Evolutionary conservation across 2,329 filamentous ascomycete species (phyloP), one percentile per base, ranked within the genome.

Genomic region (Arthroderma sp.): DNA sequence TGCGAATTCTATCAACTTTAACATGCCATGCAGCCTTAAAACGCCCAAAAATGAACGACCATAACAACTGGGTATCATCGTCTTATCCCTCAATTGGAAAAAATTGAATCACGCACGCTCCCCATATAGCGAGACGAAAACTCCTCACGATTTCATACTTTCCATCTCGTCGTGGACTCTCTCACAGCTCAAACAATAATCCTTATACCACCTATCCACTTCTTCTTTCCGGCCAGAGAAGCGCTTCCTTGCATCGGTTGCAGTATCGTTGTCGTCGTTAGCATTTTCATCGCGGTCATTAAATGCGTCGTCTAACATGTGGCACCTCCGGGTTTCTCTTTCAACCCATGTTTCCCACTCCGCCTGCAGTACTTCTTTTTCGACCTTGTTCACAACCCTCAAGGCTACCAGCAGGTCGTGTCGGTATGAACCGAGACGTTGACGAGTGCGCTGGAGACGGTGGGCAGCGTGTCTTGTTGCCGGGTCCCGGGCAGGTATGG

Each of bases 331-430:
- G 51, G 79, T 81, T 66, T 98, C 91, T 53, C 85, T 82, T 3
- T 75, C 65, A 29, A 96, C 73, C 88, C 89, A 98, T 51, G 85
- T 84, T 66, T 94, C 88, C 82, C 87, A 98, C 62, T 95, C 89
- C 0, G 83, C 82, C 56, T 79, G 76, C 44, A 96, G 65, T 61
- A 94, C 81, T 62, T 95, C 87, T 47, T 76, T 74, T 69, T 96
- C 91, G 29, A 96, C 79, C 46, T 75, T 82, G 64, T 96, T 95
- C 49, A 96, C 81, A 2, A 95, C 77, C 4, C 88, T 79, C 69
- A 96, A 79, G 4, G 88, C 87, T 4, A 98, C 88, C 2, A 96
- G 68, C 15, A 98, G 70, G 58, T 96, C 87, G 61, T 98, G 86
- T 2, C 91, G 75, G 60, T 95, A 91, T 2, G 77, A 71, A 1